Evolutionary conservation across 2,329 filamentous ascomycete species (phyloP).

Genomic region (Aureobasidium sp.): DNA sequence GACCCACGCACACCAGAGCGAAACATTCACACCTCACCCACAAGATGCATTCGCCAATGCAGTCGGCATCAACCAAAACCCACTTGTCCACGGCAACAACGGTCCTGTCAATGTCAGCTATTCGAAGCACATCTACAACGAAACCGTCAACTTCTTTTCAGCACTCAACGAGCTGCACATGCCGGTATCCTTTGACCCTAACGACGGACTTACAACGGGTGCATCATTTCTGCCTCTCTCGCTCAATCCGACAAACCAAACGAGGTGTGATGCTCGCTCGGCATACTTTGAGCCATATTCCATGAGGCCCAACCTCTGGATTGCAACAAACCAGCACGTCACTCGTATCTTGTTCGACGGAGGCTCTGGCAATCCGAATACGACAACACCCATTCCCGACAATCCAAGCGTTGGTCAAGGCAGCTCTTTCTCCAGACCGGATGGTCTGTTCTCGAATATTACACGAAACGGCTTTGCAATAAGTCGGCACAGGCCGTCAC

Average conservation of each 20-base stretch:
- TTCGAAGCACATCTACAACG: slow-evolving; percentile 34
- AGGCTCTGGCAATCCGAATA: slow-evolving; percentile 18
- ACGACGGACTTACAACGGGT: slow-evolving; percentile 32
- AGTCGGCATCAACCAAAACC: slow-evolving; percentile 36
- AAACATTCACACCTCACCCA: slow-evolving; percentile 28
- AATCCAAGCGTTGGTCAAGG: slow-evolving; percentile 20
- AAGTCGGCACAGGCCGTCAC: not conserved
- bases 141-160: slow-evolving; percentile 31
- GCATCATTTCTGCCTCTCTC: slow-evolving; percentile 33
- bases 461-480: not conserved
- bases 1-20: slow-evolving; percentile 20
- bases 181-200: slow-evolving; percentile 32
- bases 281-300: slow-evolving; percentile 34
- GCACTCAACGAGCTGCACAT: slow-evolving; percentile 35
- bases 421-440: slow-evolving; percentile 10
- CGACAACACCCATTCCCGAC: slow-evolving; percentile 14
- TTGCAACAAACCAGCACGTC: slow-evolving; percentile 32
- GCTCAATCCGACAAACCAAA: slow-evolving; percentile 31
- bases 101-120: slow-evolving; percentile 48
- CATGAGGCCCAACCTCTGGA: slow-evolving; percentile 31
- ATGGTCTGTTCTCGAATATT: slow-evolving; percentile 5
- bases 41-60: slow-evolving; percentile 29
- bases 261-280: slow-evolving; percentile 36
- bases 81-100: slow-evolving; percentile 34
- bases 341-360: slow-evolving; percentile 30